Evolutionary conservation across 345 rosid genomes (phyloP), one percentile per base, ranked within the genome.

Genomic region (Melaleuca quinquenervia): DNA sequence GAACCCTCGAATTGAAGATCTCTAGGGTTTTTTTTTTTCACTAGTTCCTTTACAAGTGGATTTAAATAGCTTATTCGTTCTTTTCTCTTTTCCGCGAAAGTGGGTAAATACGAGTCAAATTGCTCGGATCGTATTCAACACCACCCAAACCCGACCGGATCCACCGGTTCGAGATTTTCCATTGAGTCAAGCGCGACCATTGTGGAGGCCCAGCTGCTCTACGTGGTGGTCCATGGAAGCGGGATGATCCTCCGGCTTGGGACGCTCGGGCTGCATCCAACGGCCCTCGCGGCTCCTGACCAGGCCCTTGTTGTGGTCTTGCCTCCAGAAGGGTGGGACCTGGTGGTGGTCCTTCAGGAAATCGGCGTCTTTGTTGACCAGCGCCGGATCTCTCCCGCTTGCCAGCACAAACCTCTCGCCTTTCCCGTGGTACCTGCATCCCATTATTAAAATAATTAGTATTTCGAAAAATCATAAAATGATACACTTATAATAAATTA

Each of bases 271-370:
- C 88, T 93, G 97, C 84, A 92, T 85, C 99, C 98, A 94, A 50
- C 96, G 96, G 9, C 96, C 99, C 5, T 94, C 96, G 21, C 88
- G 62, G 84, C 90, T 90, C 88, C 94, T 88, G 3, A 94, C 84
- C 92, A 95, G 91, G 56, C 99, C 98, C 86, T 96, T 96, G 88
- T 96, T 96, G 52, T 91, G 92, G 20, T 91, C 92, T 88, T 96
- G 99, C 89, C 96, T 88, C 99, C 99, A 95, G 62, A 53, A 89
- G 14, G 98, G 99, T 52, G 97, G 97, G 75, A 96, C 95, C 92
- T 92, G 86, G 87, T 92, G 91, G 82, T 94, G 96, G n/a, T 94
- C 96, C 87, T 94, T 94, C 62, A 96, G 36, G 82, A 96, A 94
- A 56, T 96, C 97, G 7, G 93, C 89, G 0, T 92, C 94, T 89